A percentile compares a stretch with the other conserved stretches of the same genome.
These are phyloP conservation scores for Dacryopinax primogenitus DNA, from an alignment of 768 basidiomycete species.

Conservation along the genomic window DNA sequence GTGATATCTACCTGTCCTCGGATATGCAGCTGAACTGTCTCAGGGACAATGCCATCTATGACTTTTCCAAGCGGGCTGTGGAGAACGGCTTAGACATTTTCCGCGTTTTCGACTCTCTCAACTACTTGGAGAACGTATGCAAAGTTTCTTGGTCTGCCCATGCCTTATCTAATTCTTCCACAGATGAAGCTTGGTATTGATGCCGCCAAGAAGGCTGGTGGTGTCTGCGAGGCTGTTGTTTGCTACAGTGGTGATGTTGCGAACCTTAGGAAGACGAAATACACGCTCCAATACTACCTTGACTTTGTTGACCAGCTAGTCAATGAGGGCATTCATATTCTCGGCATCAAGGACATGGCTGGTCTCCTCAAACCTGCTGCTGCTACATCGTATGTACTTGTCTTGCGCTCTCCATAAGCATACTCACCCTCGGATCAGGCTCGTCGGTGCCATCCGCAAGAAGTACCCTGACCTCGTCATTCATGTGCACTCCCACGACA, in stretches of 20 bases:
- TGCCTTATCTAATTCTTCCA: constrained; percentile 10
- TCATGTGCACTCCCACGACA: constrained; percentile 99
- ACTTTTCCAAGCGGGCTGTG: constrained; percentile 99
- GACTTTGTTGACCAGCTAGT: constrained; percentile 91
- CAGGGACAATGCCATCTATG: constrained; percentile 97
- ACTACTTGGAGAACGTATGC: constrained; percentile 84
- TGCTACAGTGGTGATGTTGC: constrained; percentile 99
- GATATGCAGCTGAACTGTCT: neutral
- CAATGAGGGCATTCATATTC: constrained; percentile 86
- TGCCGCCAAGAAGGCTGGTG: constrained; percentile 98
- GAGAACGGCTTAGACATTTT: constrained; percentile 99
- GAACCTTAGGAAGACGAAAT: constrained; percentile 87
- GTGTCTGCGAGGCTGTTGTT: constrained; percentile 92
- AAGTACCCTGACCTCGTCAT: constrained; percentile 96
- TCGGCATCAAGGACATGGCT: constrained; percentile 99
- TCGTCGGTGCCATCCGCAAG: constrained; percentile 87
- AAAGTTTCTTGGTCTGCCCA: neutral
- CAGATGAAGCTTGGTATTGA: constrained; percentile 97
- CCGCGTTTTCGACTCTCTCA: constrained; percentile 97
- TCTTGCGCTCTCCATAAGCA: neutral
- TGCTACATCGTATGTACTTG: constrained; percentile 59
- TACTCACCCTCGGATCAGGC: constrained; percentile 33
- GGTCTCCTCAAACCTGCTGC: constrained; percentile 91
- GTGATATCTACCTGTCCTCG: constrained; percentile 22
- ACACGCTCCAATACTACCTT: constrained; percentile 94